A percentile compares a stretch with the other conserved stretches of the same genome.
Conservation (phyloP, 2,329 filamentous ascomycete genomes). For the Fusarium haematococcum region DNA sequence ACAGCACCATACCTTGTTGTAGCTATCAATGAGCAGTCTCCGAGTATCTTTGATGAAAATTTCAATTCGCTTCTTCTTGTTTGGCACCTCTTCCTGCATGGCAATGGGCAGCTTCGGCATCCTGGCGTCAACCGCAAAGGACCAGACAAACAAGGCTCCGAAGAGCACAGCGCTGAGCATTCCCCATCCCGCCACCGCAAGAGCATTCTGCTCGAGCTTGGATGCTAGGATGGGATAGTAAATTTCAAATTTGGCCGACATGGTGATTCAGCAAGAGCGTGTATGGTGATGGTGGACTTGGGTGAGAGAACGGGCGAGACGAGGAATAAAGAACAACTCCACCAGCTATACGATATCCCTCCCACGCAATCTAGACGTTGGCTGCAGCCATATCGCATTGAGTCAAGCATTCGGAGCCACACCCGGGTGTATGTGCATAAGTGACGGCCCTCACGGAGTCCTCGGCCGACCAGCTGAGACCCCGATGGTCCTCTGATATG, state of each 20-base stretch:
- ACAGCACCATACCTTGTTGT: neutral
- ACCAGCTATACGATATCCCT: neutral
- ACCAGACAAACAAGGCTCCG: neutral
- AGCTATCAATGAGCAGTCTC: neutral
- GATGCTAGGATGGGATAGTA: neutral
- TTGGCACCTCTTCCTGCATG: neutral
- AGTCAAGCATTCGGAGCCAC: neutral
- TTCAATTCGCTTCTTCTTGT: neutral
- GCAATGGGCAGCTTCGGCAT: neutral
- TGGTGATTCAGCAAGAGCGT: neutral
- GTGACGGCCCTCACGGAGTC: neutral
- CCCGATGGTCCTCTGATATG: neutral
- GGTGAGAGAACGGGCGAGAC: neutral
- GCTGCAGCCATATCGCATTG: neutral
- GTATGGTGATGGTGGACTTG: neutral
- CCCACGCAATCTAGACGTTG: neutral
- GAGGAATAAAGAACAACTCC: neutral
- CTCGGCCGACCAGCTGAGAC: neutral
- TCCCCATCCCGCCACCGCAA: neutral
- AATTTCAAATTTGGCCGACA: neutral
- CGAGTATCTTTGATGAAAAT: neutral
- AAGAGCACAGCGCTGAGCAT: neutral
- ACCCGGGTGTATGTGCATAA: neutral
- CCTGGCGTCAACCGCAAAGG: neutral
- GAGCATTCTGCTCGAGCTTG: neutral